Conservation (phyloP, 305 asterid species). For the Solanum hybrid region DNA sequence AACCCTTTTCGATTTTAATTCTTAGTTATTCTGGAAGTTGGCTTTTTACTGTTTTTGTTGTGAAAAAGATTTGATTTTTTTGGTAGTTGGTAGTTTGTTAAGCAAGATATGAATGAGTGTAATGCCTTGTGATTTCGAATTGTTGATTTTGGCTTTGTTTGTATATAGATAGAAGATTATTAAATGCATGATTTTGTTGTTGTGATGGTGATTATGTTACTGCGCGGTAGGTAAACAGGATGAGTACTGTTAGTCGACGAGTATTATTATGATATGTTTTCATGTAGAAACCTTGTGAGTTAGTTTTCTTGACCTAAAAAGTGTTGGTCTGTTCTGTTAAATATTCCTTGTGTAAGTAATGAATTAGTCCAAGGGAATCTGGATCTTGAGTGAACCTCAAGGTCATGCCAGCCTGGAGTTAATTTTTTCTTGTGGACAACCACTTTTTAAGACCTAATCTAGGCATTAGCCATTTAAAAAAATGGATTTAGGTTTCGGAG, state of each 20-base stretch:
- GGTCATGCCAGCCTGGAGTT: no score
- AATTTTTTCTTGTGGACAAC: no score
- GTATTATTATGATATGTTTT: background rate
- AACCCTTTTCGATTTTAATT: background rate
- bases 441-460: no score
- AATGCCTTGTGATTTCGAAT: background rate
- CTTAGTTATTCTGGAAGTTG: background rate
- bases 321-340: background rate
- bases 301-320: background rate
- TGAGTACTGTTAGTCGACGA: background rate
- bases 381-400: no score
- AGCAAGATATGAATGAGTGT: background rate
- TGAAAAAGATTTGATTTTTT: background rate
- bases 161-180: background rate
- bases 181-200: background rate
- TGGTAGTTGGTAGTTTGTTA: no score
- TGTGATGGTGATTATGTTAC: background rate
- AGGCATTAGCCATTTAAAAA: no score
- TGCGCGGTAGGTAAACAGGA: background rate
- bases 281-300: background rate
- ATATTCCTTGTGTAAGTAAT: background rate
- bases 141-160: background rate
- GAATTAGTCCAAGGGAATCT: background rate
- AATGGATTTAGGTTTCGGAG: no score
- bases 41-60: background rate